phyloP scores from a whole-genome alignment of 768 basidiomycete genomes.

The Amanita pallidorosea region DNA sequence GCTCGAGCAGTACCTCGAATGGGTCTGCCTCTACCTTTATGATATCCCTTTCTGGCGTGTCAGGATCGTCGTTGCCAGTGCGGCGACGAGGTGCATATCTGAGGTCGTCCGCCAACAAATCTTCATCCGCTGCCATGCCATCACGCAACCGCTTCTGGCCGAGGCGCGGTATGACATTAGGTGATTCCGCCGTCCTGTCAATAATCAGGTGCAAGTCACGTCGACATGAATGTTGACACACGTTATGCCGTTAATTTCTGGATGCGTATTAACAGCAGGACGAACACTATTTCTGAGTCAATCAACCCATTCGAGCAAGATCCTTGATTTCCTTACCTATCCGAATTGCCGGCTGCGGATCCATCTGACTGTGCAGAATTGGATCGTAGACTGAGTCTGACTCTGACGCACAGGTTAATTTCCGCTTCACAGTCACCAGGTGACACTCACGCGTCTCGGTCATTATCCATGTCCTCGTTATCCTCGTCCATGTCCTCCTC shows the following conservation, averaged over 20 bases:
- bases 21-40: neutral
- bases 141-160: constrained; percentile 1
- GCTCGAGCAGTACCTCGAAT: neutral
- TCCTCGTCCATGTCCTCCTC: constrained; percentile 4
- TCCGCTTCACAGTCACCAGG: neutral
- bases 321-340: neutral
- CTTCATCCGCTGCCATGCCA: neutral
- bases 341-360: neutral
- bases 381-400: neutral
- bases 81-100: constrained; percentile 6
- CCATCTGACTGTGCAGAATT: neutral
- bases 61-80: neutral
- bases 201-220: neutral
- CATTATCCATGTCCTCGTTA: neutral
- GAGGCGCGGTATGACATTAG: neutral
- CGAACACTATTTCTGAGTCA: neutral
- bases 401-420: neutral
- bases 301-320: neutral
- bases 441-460: neutral
- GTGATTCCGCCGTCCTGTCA: neutral
- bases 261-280: neutral
- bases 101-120: constrained; percentile 2
- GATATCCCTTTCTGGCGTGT: neutral
- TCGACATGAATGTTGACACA: neutral
- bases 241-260: neutral